These are phyloP conservation scores for Mesembryanthemum crystallinum DNA, from an alignment of 148 eudicot species.

Conservation along the genomic window DNA sequence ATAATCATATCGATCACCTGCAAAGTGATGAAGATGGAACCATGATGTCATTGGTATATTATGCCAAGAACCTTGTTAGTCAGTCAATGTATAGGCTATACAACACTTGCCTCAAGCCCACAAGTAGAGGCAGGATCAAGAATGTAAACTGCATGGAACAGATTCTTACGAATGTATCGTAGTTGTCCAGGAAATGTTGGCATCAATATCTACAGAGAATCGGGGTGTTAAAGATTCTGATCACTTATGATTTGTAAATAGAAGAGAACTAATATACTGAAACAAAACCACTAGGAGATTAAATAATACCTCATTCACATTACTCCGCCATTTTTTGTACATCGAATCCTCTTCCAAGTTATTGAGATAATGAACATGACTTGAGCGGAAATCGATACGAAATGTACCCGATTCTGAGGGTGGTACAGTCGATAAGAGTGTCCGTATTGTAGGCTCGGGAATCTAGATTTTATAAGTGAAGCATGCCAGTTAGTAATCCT, in stretches of 20 bases:
- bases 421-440: slow-evolving; percentile 68
- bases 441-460: slow-evolving; percentile 63
- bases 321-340: slow-evolving; percentile 96
- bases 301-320: slow-evolving; percentile 75
- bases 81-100: slow-evolving; percentile 4
- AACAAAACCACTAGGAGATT: neutral
- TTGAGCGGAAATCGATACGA: slow-evolving; percentile 91
- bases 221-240: slow-evolving; percentile 13
- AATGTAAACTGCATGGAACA: slow-evolving; percentile 82
- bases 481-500: slow-evolving; percentile 12
- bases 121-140: slow-evolving; percentile 82
- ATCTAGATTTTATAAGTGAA: slow-evolving; percentile 46
- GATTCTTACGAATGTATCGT: slow-evolving; percentile 90
- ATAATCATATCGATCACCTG: slow-evolving; percentile 67
- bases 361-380: slow-evolving; percentile 89
- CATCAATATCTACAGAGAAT: slow-evolving; percentile 74
- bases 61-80: neutral
- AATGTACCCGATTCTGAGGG: slow-evolving; percentile 66
- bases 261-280: slow-evolving; percentile 2
- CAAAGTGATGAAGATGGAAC: slow-evolving; percentile 23
- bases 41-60: slow-evolving; percentile 12
- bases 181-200: slow-evolving; percentile 97
- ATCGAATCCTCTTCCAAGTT: slow-evolving; percentile 86
- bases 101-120: slow-evolving; percentile 88
- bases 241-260: slow-evolving; percentile 2